Conservation (phyloP, 2,329 filamentous ascomycete genomes). For the Coniochaeta pulveracea region DNA sequence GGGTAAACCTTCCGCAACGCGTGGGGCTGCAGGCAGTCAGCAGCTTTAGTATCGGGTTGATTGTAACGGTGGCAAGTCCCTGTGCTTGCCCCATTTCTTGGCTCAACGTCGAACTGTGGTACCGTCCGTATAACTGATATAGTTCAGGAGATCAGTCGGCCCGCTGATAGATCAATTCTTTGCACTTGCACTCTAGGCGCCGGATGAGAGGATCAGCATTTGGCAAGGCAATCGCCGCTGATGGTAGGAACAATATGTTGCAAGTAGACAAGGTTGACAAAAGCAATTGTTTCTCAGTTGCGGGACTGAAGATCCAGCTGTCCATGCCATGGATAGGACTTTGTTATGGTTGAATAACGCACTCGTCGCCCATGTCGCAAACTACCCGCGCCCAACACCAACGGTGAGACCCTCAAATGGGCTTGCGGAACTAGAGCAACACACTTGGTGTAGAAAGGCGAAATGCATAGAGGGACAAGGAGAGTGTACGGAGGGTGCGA, state of each 20-base stretch:
- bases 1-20: not conserved
- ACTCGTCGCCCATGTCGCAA: not conserved
- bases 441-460: not conserved
- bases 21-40: not conserved
- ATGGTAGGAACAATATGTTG: too few relatives aligned
- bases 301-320: too few relatives aligned
- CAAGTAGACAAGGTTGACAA: too few relatives aligned
- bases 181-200: not conserved
- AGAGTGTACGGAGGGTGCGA: conserved; percentile 3
- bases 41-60: conserved; percentile 1
- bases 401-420: not conserved
- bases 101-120: not conserved
- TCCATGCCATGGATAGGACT: too few relatives aligned
- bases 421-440: not conserved
- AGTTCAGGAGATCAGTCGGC: not conserved
- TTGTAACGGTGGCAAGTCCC: not conserved
- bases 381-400: not conserved
- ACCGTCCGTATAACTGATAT: not conserved
- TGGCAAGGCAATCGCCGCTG: not conserved
- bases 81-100: not conserved
- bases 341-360: not conserved
- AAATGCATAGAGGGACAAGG: not conserved
- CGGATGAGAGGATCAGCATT: not conserved
- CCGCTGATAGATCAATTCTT: not conserved
- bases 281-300: too few relatives aligned